Evolutionary conservation across 1,284 basidiomycete genomes (phyloP).

Genomic region (Vanrija pseudolonga): DNA sequence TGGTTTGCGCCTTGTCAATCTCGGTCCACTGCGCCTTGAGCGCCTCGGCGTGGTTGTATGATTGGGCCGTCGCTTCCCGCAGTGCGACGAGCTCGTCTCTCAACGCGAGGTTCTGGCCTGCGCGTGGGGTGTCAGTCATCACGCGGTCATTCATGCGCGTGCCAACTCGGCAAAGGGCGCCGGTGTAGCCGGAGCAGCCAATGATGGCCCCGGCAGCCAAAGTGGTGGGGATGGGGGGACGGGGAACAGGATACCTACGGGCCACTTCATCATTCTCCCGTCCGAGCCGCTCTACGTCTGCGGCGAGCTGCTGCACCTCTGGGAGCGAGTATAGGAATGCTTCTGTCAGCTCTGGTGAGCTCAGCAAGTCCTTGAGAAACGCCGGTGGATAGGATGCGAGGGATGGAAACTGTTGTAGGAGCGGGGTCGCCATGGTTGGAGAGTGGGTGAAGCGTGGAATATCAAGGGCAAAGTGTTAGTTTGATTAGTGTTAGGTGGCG

Average conservation of each 20-base stretch:
- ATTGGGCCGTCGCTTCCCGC: conserved; percentile 71
- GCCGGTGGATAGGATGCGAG: conserved; percentile 37
- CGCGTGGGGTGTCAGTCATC: conserved; percentile 1
- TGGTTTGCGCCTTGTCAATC: conserved; percentile 76
- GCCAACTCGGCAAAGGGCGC: neutral
- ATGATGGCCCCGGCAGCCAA: neutral
- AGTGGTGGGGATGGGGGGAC: neutral
- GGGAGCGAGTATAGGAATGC: conserved; percentile 75
- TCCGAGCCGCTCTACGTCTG: conserved; percentile 70
- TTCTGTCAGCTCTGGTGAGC: conserved; percentile 77
- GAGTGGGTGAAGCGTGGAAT: neutral
- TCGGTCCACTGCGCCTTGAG: conserved; percentile 78
- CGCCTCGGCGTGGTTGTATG: conserved; percentile 75
- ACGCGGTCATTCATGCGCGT: neutral
- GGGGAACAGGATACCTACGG: conserved; percentile 54
- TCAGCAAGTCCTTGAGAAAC: conserved; percentile 75
- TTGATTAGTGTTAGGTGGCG: too few species aligned
- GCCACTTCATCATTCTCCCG: conserved; percentile 78
- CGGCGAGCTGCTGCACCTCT: conserved; percentile 67
- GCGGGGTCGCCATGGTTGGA: conserved; percentile 40
- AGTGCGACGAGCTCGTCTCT: conserved; percentile 69
- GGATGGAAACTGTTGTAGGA: conserved; percentile 46
- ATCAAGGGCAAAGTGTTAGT: too few species aligned
- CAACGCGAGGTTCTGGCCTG: conserved; percentile 69
- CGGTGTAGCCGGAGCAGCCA: neutral